Evolutionary conservation across 192 early-diverging fungal species (phyloP).

Genomic region (Haplosporangium gracile): DNA sequence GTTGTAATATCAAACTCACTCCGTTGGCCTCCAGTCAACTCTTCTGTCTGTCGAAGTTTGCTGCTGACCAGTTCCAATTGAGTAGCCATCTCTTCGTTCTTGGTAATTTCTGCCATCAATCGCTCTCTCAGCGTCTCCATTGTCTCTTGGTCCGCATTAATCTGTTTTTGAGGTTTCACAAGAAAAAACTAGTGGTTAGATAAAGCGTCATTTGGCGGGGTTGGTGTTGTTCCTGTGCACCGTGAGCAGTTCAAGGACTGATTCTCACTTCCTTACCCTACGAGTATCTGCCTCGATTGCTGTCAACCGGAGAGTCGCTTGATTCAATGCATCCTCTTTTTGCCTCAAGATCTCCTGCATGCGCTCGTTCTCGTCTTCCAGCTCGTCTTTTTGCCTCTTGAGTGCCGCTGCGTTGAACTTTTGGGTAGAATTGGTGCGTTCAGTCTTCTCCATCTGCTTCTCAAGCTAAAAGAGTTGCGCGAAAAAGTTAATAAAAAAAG

Average conservation of each 20-base stretch:
- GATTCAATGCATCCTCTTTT: slow-evolving; percentile 22
- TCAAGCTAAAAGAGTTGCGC: slow-evolving; percentile 20
- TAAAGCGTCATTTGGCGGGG: neutral
- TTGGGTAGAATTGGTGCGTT: slow-evolving; percentile 38
- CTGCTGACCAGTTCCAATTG: slow-evolving; percentile 35
- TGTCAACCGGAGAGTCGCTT: slow-evolving; percentile 22
- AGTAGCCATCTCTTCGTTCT: slow-evolving; percentile 26
- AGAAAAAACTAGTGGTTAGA: neutral
- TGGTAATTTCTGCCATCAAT: slow-evolving; percentile 34
- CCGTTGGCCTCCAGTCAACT: slow-evolving; percentile 29
- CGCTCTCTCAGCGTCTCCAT: slow-evolving; percentile 35
- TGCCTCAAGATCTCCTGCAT: slow-evolving; percentile 22
- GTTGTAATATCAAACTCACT: slow-evolving; percentile 24
- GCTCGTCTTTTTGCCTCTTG: slow-evolving; percentile 43
- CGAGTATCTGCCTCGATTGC: slow-evolving; percentile 15
- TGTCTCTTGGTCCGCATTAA: slow-evolving; percentile 35
- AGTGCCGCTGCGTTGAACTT: slow-evolving; percentile 22
- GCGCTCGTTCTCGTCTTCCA: slow-evolving; percentile 38
- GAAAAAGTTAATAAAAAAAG: neutral
- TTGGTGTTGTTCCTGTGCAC: neutral
- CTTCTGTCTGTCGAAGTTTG: slow-evolving; percentile 34
- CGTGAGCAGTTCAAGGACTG: neutral
- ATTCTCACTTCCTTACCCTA: slow-evolving; percentile 1
- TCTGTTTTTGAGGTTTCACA: slow-evolving; percentile 6
- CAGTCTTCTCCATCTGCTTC: slow-evolving; percentile 39